phyloP scores from a whole-genome alignment of 495 filamentous ascomycete genomes.

The Xylaria flabelliformis region DNA sequence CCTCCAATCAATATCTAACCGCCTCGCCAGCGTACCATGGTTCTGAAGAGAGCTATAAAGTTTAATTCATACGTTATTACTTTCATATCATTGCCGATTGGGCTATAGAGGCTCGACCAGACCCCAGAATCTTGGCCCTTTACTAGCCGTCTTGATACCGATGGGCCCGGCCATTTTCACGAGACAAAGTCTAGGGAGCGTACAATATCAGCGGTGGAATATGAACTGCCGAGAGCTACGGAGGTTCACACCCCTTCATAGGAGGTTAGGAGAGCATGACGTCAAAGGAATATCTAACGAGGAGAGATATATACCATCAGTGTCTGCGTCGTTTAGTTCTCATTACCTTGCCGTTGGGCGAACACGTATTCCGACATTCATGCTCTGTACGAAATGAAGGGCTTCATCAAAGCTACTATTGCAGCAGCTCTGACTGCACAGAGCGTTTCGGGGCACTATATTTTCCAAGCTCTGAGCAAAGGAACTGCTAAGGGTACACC shows the following conservation, averaged over 20 bases:
- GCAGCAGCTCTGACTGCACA: conserved; percentile 46
- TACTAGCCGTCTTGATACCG: background rate
- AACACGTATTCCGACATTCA: background rate
- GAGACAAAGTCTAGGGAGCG: background rate
- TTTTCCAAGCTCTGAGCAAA: conserved; percentile 57
- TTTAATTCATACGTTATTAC: background rate
- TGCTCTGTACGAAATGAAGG: conserved; percentile 44
- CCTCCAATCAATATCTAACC: background rate
- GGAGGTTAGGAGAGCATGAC: background rate
- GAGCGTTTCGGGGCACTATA: conserved; percentile 51
- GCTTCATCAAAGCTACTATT: conserved; percentile 37
- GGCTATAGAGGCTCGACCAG: background rate
- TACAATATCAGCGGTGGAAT: background rate
- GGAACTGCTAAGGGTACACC: conserved; percentile 51
- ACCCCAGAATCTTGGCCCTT: background rate
- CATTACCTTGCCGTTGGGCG: background rate
- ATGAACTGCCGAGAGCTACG: conserved; percentile 15
- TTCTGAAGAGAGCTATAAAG: background rate
- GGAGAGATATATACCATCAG: conserved; percentile 20
- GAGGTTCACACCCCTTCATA: background rate
- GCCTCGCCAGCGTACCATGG: background rate
- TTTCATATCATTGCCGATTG: conserved; percentile 4
- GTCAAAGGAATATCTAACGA: background rate
- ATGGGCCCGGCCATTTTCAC: background rate
- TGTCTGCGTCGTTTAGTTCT: background rate